Evolutionary conservation across 208 protist genomes (phyloP), one percentile per base, ranked within the genome.

Genomic region (Trypanosoma caninum): DNA sequence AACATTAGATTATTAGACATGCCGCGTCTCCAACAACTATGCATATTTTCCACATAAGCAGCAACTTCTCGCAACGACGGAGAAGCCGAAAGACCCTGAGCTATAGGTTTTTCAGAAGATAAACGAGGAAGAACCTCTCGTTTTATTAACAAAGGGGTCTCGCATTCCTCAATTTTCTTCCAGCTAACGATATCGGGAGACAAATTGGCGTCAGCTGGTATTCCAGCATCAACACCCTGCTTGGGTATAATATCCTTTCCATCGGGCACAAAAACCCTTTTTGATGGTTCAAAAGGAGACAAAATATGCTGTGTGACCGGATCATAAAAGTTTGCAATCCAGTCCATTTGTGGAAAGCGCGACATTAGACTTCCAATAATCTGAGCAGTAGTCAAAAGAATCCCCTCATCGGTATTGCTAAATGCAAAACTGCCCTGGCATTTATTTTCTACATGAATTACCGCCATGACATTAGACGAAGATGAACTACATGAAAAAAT

Each of bases 291-390:
- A 73, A 95, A 95, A 14, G 89, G 89, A 8, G 83, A 70, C 18
- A 93, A 57, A 44, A 92, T 90, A 59, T 93, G 89, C 63, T 93
- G 89, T 2, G 89, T 90, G 5, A 80, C 74, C 1, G 89, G 89
- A 56, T 95, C 84, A 65, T 89, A 91, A 72, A 91, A 93, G 22
- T 71, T 71, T 20, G 82, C 71, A 5, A 88, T 44, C 73, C 82
- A 93, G 53, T 90, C 80, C 54, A 95, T 65, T 57, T 84, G 74
- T 11, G 78, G 77, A 54, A 91, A 75, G 22, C 82, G 69, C 0
- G 79, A 74, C 81, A 95, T 84, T 6, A 95, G 48, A 50, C 89
- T 80, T 11, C 83, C 82, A 53, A 89, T 85, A 25, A 93, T 63
- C 37, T 75, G 59, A 9, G 85, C 47, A 13, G 82, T 75, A 46